Conservation (phyloP, 78 protist species). For the Anaeramoeba flamelloides region DNA sequence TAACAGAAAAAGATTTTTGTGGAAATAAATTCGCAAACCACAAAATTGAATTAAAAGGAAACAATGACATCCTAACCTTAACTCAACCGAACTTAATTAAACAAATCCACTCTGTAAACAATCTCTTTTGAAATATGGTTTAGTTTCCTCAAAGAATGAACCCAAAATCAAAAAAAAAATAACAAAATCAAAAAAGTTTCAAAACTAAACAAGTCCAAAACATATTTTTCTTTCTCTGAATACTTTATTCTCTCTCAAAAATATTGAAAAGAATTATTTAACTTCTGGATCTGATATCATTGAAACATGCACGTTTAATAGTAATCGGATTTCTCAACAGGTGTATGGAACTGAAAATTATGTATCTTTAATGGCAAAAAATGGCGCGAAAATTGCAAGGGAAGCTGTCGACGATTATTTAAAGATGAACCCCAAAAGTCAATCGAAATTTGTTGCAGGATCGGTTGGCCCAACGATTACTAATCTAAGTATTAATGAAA, state of each 20-base stretch:
- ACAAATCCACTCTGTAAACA: constrained; percentile 69
- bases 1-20: constrained; percentile 77
- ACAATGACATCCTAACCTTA: constrained; percentile 80
- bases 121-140: no score
- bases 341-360: constrained; percentile 70
- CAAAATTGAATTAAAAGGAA: constrained; percentile 75
- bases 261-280: constrained; percentile 52
- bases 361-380: constrained; percentile 14
- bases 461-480: constrained; percentile 85
- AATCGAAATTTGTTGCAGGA: constrained; percentile 80
- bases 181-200: no score
- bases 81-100: constrained; percentile 71
- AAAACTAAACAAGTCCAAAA: no score
- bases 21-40: constrained; percentile 54
- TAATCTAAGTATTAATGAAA: background rate
- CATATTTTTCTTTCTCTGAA: no score
- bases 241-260: no score
- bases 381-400: constrained; percentile 2
- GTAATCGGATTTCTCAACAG: constrained; percentile 70
- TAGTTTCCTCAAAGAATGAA: no score
- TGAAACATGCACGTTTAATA: constrained; percentile 91
- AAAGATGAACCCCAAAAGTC: constrained; percentile 15
- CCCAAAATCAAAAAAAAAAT: no score
- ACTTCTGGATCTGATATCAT: constrained; percentile 88
- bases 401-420: constrained; percentile 18